Conservation (phyloP, 805 yeast species). For the Sungouiozyma intestinalis region DNA sequence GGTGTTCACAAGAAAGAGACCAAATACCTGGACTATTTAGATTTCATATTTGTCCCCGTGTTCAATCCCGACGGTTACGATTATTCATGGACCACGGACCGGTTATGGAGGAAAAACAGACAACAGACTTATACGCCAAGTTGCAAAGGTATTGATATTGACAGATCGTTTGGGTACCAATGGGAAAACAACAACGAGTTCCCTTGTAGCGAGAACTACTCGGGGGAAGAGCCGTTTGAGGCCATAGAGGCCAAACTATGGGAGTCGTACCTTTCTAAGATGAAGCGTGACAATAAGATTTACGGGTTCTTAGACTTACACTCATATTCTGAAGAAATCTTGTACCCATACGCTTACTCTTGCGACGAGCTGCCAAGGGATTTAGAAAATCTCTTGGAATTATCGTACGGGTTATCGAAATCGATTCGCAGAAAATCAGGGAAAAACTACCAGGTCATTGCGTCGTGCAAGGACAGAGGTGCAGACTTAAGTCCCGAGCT, state of each 20-base stretch:
- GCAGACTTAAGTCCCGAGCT: slow-evolving; percentile 61
- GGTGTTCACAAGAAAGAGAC: slow-evolving; percentile 34
- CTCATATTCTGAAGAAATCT: slow-evolving; percentile 73
- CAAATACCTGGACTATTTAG: slow-evolving; percentile 44
- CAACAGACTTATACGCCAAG: slow-evolving; percentile 57
- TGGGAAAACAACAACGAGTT: slow-evolving; percentile 50
- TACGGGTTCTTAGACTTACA: slow-evolving; percentile 76
- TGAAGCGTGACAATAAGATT: slow-evolving; percentile 41
- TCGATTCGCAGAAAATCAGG: slow-evolving; percentile 58
- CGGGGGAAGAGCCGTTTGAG: slow-evolving; percentile 66
- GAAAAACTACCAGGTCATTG: slow-evolving; percentile 53
- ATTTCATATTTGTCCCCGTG: slow-evolving; percentile 71
- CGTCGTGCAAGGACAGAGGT: slow-evolving; percentile 74
- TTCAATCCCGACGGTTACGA: slow-evolving; percentile 88
- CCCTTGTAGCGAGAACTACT: slow-evolving; percentile 77
- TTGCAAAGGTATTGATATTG: slow-evolving; percentile 80
- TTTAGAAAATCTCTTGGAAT: slow-evolving; percentile 66
- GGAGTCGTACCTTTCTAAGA: slow-evolving; percentile 36
- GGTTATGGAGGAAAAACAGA: slow-evolving; percentile 84
- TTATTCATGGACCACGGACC: slow-evolving; percentile 67
- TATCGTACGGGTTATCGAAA: slow-evolving; percentile 72
- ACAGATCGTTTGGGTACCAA: slow-evolving; percentile 70
- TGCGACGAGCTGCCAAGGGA: slow-evolving; percentile 69
- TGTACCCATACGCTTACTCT: slow-evolving; percentile 75
- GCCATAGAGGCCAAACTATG: slow-evolving; percentile 47